Conservation (phyloP, 257 asterid species). For the Nyctanthes arbortristis region DNA sequence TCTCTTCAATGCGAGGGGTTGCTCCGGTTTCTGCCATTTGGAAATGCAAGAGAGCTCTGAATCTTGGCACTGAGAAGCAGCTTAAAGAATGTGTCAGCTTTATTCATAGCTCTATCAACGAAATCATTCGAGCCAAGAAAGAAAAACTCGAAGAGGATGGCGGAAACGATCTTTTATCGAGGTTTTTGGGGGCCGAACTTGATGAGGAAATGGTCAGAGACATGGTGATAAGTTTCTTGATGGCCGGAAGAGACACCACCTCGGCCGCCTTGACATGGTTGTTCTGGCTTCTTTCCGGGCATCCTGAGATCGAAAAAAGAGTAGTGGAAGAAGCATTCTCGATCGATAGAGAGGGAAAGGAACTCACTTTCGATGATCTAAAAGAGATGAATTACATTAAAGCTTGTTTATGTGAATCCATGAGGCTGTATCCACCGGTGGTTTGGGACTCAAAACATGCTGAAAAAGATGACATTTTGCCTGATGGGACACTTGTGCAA, state of each 20-base stretch:
- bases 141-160: neutral
- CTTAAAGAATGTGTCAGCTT: slow-evolving; percentile 42
- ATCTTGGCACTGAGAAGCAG: slow-evolving; percentile 53
- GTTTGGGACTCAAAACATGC: slow-evolving; percentile 92
- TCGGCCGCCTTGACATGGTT: slow-evolving; percentile 71
- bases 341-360: neutral
- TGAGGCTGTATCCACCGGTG: slow-evolving; percentile 96
- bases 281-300: slow-evolving; percentile 45
- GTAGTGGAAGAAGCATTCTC: slow-evolving; percentile 35
- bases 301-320: slow-evolving; percentile 35
- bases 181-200: slow-evolving; percentile 44
- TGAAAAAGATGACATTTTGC: slow-evolving; percentile 55
- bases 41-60: slow-evolving; percentile 53
- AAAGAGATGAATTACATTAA: slow-evolving; percentile 45
- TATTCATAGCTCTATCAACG: slow-evolving; percentile 37
- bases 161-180: slow-evolving; percentile 44
- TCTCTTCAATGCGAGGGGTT: slow-evolving; percentile 58
- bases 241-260: slow-evolving; percentile 74
- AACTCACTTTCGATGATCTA: slow-evolving; percentile 31
- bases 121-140: slow-evolving; percentile 38
- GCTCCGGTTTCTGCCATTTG: slow-evolving; percentile 49
- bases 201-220: slow-evolving; percentile 45
- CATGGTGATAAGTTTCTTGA: slow-evolving; percentile 45
- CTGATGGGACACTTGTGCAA: slow-evolving; percentile 63
- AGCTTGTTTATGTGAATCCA: slow-evolving; percentile 71